Conservation (phyloP, 257 asterid species). For the Forsythia suspensa region DNA sequence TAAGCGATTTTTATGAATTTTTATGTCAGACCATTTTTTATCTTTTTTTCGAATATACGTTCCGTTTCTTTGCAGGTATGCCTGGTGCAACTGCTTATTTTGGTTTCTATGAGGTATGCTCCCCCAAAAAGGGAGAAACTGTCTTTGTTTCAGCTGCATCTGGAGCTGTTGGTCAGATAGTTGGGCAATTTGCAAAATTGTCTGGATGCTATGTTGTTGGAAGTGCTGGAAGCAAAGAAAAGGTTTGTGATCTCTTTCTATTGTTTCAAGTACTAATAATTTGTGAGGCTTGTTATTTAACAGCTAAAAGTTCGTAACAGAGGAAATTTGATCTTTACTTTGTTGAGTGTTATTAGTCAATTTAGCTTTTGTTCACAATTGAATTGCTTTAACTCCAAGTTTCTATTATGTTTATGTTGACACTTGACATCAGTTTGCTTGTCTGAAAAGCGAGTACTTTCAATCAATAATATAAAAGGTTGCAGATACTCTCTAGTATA, state of each 20-base stretch:
- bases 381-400: not conserved
- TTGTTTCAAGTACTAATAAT: not conserved
- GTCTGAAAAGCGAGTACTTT: no score
- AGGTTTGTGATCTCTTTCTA: constrained; percentile 26
- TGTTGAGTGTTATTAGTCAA: not conserved
- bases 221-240: constrained; percentile 45
- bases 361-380: not conserved
- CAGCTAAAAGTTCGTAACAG: not conserved
- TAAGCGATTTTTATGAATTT: no score
- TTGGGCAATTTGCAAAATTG: constrained; percentile 60
- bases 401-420: not conserved
- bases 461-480: no score
- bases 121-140: constrained; percentile 42
- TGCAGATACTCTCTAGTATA: no score
- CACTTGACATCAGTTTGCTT: not conserved
- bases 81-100: constrained; percentile 45
- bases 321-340: not conserved
- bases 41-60: no score
- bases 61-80: constrained; percentile 34
- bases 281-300: not conserved
- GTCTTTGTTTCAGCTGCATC: constrained; percentile 52
- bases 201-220: constrained; percentile 56
- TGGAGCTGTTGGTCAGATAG: constrained; percentile 59
- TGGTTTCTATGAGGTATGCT: constrained; percentile 41
- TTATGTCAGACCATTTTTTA: no score